Evolutionary conservation across 106 monocot genomes (phyloP).

Genomic region (Posidonia australis): DNA sequence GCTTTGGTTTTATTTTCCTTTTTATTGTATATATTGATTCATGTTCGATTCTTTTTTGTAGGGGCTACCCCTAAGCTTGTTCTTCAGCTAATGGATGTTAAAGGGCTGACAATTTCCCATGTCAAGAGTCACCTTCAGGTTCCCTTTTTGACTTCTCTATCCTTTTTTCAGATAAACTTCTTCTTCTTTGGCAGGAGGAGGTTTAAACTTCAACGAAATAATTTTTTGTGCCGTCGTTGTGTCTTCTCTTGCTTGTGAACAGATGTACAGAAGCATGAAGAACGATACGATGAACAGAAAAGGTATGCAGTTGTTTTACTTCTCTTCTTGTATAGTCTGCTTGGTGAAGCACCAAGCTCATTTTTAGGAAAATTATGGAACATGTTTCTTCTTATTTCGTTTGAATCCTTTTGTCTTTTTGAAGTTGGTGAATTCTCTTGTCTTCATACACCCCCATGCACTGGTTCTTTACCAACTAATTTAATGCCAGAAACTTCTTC

Average conservation of each 20-base stretch:
- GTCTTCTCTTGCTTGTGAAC: background rate
- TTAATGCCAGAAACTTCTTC: background rate
- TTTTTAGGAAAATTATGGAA: no score
- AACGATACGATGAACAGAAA: constrained; percentile 46
- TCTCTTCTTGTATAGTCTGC: background rate
- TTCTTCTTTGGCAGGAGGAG: background rate
- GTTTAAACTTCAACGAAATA: no score
- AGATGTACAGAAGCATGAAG: constrained; percentile 97
- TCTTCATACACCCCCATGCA: constrained; percentile 1
- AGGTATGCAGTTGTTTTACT: constrained; percentile 24
- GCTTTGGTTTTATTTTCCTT: background rate
- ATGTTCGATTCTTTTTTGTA: constrained; percentile 9
- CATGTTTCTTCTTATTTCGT: background rate
- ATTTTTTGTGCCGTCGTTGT: no score
- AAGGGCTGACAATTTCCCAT: constrained; percentile 86
- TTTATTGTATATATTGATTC: background rate
- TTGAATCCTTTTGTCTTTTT: background rate
- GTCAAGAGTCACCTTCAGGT: constrained; percentile 99
- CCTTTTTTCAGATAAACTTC: background rate
- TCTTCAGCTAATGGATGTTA: constrained; percentile 85
- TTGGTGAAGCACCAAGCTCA: background rate
- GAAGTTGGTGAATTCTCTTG: background rate
- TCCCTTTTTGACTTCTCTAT: background rate
- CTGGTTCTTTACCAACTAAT: background rate
- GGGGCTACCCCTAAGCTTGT: constrained; percentile 90